Evolutionary conservation across 2,329 filamentous ascomycete genomes (phyloP), one percentile per base, ranked within the genome.

Genomic region (Mycocentrospora acerina): DNA sequence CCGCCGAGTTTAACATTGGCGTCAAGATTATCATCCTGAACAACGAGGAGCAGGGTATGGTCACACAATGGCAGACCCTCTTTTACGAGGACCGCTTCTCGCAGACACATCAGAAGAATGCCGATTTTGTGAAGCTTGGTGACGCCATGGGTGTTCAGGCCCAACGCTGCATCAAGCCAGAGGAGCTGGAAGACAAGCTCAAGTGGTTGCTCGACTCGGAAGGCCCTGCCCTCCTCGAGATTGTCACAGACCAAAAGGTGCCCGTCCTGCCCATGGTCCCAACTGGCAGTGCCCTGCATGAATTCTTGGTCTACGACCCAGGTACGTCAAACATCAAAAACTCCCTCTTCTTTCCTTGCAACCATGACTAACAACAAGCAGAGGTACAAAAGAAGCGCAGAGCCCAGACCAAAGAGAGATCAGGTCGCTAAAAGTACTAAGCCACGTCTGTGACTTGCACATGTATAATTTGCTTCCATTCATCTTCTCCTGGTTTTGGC

Each of bases 241-340:
- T 98, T 37, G 78, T 95, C 35, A 93, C 88, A 4, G 93, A 97
- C 69, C 79, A 81, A 65, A 85, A 93, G 80, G 85, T 93, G 17
- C 91, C 91, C 31, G 91, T 98, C n/a, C 74, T 97, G 60, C 93
- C 93, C 25, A 97, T 97, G 93, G 93, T 98, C 31, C 91, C 91
- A 3, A 85, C 82, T 26, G 93, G 93, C 25, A 85, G 80, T 46
- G 91, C 79, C 43, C 77, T 98, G 59, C 89, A 97, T 66, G 93
- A 97, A 70, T 96, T 97, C 72, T 77, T 97, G 64, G 80, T 90
- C 13, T 95, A 88, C 70, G 89, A 95, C 67, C 78, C 82, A 73
- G 80, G 82, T 85, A 77, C 69, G 82, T 63, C 15, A 1, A 12
- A n/a, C 8, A 7, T 11, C 10, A 7, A 25, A 3, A 9, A 12